Base-by-base conservation (phyloP, 768 basidiomycete genomes). In the Cyathus striatus region DNA sequence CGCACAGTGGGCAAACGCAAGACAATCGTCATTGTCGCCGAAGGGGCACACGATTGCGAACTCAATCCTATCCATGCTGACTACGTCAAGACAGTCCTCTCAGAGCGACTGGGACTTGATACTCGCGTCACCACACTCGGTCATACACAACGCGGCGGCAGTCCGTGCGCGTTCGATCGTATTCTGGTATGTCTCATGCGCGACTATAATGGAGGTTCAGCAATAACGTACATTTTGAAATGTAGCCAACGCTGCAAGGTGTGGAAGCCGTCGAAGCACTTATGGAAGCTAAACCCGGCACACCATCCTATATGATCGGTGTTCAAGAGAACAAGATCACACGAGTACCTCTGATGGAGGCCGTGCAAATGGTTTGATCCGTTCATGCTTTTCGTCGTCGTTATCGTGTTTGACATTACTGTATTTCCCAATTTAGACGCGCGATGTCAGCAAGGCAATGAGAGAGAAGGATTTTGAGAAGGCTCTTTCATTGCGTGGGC, bases 271-370 rank as follows among this genome's bases (percentile, higher is more conserved):
- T 98, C 38, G 78, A 92, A 41, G 87, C 90, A 2, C 70, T 98
- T 21, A 69, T 98, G 5, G 81, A 86, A 52, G 79, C 95, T 0
- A 87, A 80, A 1, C 91, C 94, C 4, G 79, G 86, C 16, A 91
- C 88, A 0, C 95, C 95, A 4, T 95, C 92, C 0, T 97, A 94
- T 59, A 95, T 99, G 86, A 98, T 99, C 56, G 94, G 96, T 18
- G 74, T 96, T 27, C 78, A 80, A 49, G 94, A 97, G 67, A 97
- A 96, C 70, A 95, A 95, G 68, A 90, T 99, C 51, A 92, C 76
- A 6, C 79, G 91, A 21, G 84, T 94, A 6, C 91, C 92, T 12
- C 68, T 99, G 34, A 76, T 96, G 73, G 89, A 98, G 46, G 95
- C 96, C 41, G 96, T 99, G 14, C 78, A 80, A 34, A 83, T 84